Conservation (phyloP, 1,284 basidiomycete species). For the Heterobasidion parviporum region DNA sequence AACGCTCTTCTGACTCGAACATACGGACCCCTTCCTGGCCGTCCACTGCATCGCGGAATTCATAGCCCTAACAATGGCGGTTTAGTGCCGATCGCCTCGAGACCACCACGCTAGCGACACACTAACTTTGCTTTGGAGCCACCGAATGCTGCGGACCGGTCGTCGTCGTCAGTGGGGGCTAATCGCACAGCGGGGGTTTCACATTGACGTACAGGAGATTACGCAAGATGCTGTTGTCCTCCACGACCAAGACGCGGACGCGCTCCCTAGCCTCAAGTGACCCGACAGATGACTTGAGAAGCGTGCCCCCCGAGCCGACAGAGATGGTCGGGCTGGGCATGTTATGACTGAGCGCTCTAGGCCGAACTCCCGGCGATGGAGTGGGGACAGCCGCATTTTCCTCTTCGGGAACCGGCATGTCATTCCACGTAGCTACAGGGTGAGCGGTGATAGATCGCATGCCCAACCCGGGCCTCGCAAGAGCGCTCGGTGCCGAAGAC, state of each 20-base stretch:
- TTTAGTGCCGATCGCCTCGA: too few relatives aligned
- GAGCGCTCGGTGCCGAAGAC: conserved; percentile 6
- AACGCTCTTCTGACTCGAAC: conserved; percentile 59
- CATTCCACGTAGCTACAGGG: conserved; percentile 33
- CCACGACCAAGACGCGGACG: conserved; percentile 70
- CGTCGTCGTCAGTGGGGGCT: not conserved
- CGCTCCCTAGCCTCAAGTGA: conserved; percentile 30
- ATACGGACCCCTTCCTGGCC: conserved; percentile 80
- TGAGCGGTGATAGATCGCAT: conserved; percentile 42
- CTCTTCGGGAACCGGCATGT: conserved; percentile 23
- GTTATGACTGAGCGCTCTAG: conserved; percentile 19
- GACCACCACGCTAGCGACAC: conserved; percentile 10
- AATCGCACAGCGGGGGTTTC: not conserved
- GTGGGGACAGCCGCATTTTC: conserved; percentile 18
- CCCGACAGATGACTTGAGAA: conserved; percentile 54
- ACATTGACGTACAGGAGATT: conserved; percentile 49
- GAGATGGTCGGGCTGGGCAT: conserved; percentile 38
- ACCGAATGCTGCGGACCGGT: conserved; percentile 60
- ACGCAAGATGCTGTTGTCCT: conserved; percentile 75
- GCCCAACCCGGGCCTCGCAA: conserved; percentile 32
- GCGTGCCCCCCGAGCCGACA: conserved; percentile 49
- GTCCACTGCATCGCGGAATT: conserved; percentile 74
- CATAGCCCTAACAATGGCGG: conserved; percentile 48
- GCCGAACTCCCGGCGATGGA: conserved; percentile 5
- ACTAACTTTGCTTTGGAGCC: conserved; percentile 67